Conservation (phyloP, 2,329 filamentous ascomycete genomes). For the Calonectria montana region DNA sequence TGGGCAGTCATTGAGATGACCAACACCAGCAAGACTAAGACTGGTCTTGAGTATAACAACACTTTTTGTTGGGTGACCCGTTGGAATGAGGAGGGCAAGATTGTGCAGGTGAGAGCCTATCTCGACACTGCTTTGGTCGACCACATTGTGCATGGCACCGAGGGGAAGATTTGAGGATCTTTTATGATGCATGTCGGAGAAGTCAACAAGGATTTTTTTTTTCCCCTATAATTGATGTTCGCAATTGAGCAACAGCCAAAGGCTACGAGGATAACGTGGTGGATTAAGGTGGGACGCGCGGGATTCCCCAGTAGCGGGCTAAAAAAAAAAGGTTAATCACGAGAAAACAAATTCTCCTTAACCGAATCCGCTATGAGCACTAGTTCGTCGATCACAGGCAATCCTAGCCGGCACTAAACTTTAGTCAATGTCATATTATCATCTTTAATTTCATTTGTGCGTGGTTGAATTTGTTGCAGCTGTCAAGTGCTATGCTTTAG, state of each 20-base stretch:
- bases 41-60: slow-evolving; percentile 2
- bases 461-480: too few species aligned
- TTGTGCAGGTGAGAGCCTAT: slow-evolving; percentile 2
- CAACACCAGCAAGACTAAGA: slow-evolving; percentile 2
- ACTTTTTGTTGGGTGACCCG: slow-evolving; percentile 6
- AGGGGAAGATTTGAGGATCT: not conserved
- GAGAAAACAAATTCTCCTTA: not conserved
- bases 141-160: slow-evolving; percentile 1
- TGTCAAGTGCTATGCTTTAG: not conserved
- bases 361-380: not conserved
- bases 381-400: not conserved
- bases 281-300: not conserved
- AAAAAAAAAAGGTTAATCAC: not conserved
- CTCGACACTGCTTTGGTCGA: slow-evolving; percentile 1
- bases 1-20: slow-evolving; percentile 5
- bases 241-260: not conserved
- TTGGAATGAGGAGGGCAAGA: slow-evolving; percentile 4
- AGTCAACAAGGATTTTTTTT: too few species aligned
- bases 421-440: not conserved
- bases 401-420: not conserved
- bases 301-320: not conserved
- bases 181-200: too few species aligned
- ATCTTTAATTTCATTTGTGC: not conserved
- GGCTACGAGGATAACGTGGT: too few species aligned
- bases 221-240: not conserved